phyloP scores from a whole-genome alignment of 2,329 filamentous ascomycete species.

The Exophiala xenobiotica region DNA sequence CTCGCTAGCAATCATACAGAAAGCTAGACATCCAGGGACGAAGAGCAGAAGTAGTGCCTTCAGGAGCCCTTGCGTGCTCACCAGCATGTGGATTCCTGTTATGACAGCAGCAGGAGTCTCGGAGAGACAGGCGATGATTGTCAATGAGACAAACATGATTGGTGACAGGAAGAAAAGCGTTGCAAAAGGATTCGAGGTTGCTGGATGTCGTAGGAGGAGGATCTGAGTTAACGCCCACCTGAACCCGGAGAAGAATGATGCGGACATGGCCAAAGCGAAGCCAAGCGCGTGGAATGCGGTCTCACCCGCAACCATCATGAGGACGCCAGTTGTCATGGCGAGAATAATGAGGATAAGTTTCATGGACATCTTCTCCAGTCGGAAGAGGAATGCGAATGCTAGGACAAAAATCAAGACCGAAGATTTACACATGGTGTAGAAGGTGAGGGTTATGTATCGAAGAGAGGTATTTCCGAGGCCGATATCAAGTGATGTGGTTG shows the following conservation, averaged over 20 bases:
- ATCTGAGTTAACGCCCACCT: slow-evolving; percentile 99
- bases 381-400: slow-evolving; percentile 90
- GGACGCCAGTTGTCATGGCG: slow-evolving; percentile 86
- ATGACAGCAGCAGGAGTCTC: slow-evolving; percentile 73
- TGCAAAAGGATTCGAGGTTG: slow-evolving; percentile 93
- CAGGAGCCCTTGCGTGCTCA: slow-evolving; percentile 65
- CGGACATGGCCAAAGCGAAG: slow-evolving; percentile 88
- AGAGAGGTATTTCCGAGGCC: slow-evolving; percentile 93
- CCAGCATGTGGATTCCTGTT: slow-evolving; percentile 64
- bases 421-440: slow-evolving; percentile 99
- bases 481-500: slow-evolving; percentile 91
- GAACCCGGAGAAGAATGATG: slow-evolving; percentile 93
- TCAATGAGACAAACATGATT: slow-evolving; percentile 85
- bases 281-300: slow-evolving; percentile 82
- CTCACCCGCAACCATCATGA: slow-evolving; percentile 98
- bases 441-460: slow-evolving; percentile 93
- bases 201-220: slow-evolving; percentile 85
- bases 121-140: slow-evolving; percentile 77
- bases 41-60: slow-evolving; percentile 72
- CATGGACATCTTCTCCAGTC: slow-evolving; percentile 82
- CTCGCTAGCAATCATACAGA: slow-evolving; percentile 94
- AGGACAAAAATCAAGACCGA: slow-evolving; percentile 94
- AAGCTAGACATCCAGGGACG: slow-evolving; percentile 87
- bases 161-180: slow-evolving; percentile 97
- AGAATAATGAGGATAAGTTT: slow-evolving; percentile 83